These are phyloP conservation scores for Rosa hybrid DNA, from an alignment of 331 rosid species.

Conservation along the genomic window DNA sequence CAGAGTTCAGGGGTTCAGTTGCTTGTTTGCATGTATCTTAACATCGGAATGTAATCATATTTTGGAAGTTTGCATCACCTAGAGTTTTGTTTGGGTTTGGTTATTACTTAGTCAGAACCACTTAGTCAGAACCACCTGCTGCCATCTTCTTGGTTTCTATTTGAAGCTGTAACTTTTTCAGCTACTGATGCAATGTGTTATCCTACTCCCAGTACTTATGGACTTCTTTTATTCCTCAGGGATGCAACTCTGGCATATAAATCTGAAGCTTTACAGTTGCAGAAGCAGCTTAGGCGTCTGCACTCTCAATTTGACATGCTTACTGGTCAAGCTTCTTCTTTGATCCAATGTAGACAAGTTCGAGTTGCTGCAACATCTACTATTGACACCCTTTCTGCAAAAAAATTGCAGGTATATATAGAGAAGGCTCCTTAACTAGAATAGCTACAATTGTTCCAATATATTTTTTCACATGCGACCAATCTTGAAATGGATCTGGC, in stretches of 20 bases:
- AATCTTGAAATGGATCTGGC: not conserved
- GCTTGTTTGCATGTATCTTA: not conserved
- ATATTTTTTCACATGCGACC: not conserved
- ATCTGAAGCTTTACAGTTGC: slow-evolving; percentile 77
- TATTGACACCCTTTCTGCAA: slow-evolving; percentile 80
- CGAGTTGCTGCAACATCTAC: slow-evolving; percentile 91
- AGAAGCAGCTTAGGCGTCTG: slow-evolving; percentile 65
- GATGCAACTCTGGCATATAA: slow-evolving; percentile 74
- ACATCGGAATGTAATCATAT: not conserved
- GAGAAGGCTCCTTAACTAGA: slow-evolving; percentile 4
- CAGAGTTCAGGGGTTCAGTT: not conserved
- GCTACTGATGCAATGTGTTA: not conserved
- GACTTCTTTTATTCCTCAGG: slow-evolving; percentile 40
- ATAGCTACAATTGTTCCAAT: not conserved
- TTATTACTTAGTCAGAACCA: no score
- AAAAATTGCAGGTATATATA: slow-evolving; percentile 71
- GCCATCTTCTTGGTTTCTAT: not conserved
- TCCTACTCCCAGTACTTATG: slow-evolving; percentile 13
- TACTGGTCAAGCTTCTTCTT: slow-evolving; percentile 72
- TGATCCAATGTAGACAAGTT: slow-evolving; percentile 89
- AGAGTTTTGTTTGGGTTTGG: not conserved
- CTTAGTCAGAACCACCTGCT: not conserved
- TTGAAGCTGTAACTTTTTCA: not conserved
- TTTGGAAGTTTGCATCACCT: not conserved
- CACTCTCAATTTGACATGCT: slow-evolving; percentile 89